phyloP scores from a whole-genome alignment of 176 grass and related monocot species.

The Otatea glauca region DNA sequence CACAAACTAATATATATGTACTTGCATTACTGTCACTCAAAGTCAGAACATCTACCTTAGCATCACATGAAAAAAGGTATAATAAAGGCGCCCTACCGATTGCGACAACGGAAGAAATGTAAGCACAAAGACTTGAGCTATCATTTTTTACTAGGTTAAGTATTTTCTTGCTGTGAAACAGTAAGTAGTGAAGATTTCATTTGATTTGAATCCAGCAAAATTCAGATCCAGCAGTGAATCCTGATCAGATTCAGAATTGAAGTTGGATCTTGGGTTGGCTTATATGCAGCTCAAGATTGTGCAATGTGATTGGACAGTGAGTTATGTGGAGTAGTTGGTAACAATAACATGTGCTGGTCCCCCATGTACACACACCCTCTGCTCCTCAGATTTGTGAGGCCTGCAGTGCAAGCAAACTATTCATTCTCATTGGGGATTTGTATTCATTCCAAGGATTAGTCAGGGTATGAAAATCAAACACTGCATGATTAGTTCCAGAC shows the following conservation, averaged over 20 bases:
- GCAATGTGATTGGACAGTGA: constrained; percentile 53
- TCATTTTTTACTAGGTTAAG: constrained; percentile 1
- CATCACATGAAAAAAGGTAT: constrained; percentile 24
- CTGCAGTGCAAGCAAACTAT: constrained; percentile 50
- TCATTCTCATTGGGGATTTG: constrained; percentile 40
- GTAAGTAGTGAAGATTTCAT: constrained; percentile 7
- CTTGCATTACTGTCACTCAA: constrained; percentile 30
- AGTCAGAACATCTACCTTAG: constrained; percentile 37
- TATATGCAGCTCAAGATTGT: constrained; percentile 57
- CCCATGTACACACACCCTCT: not conserved
- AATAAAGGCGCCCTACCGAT: constrained; percentile 5
- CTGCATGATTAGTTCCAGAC: constrained; percentile 61
- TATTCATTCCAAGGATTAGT: constrained; percentile 49
- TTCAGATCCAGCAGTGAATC: constrained; percentile 54
- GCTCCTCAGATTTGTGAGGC: constrained; percentile 46
- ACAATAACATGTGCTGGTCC: constrained; percentile 54
- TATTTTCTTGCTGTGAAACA: not conserved
- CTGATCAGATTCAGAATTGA: constrained; percentile 59
- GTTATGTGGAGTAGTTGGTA: constrained; percentile 62
- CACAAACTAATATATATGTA: constrained; percentile 31
- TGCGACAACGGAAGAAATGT: constrained; percentile 1
- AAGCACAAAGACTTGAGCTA: not conserved
- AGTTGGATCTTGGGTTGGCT: constrained; percentile 63
- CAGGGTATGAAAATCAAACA: constrained; percentile 50
- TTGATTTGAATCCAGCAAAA: constrained; percentile 51